Evolutionary conservation across 345 rosid genomes (phyloP).

Genomic region (Brassica napus): Da-Ae NC_063450.1:52319501-52320000

Average conservation of each 20-base stretch:
- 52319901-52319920: constrained; percentile 28
- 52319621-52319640: background rate
- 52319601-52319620: background rate
- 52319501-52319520: too few relatives aligned
- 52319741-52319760: background rate
- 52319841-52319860: constrained; percentile 53
- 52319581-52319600: too few relatives aligned
- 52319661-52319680: background rate
- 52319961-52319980: constrained; percentile 43
- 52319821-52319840: constrained; percentile 45
- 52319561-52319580: too few relatives aligned
- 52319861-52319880: constrained; percentile 36
- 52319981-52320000: background rate
- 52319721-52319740: background rate
- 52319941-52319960: constrained; percentile 49
- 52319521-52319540: too few relatives aligned
- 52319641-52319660: background rate
- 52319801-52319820: background rate
- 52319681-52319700: background rate
- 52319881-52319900: constrained; percentile 19
- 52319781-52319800: too few relatives aligned
- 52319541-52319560: too few relatives aligned
- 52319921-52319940: constrained; percentile 42
- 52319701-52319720: background rate
- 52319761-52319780: background rate